Evolutionary conservation across 2,329 filamentous ascomycete species (phyloP).

Genomic region (Neonectria sp.): DNA sequence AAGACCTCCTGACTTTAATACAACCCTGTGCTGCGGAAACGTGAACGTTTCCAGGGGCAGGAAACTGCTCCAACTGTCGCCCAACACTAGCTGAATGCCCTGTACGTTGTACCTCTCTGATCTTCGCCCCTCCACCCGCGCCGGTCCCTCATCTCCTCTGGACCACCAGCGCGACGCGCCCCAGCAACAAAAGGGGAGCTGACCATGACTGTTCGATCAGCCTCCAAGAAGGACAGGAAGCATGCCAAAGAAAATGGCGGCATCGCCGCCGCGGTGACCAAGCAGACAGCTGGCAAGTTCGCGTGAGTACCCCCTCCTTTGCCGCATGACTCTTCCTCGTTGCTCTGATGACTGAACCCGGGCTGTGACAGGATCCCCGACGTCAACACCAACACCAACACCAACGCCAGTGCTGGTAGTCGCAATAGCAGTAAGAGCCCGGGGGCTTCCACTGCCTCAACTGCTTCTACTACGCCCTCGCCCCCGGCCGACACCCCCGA

Average conservation of each 20-base stretch:
- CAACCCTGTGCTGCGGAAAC: constrained; percentile 48
- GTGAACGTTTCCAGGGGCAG: constrained; percentile 49
- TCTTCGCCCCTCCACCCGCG: constrained; percentile 35
- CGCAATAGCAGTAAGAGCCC: constrained; percentile 54
- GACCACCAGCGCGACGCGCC: constrained; percentile 36
- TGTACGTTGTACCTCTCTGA: constrained; percentile 48
- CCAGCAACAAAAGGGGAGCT: constrained; percentile 34
- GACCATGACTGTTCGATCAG: constrained; percentile 51
- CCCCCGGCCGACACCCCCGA: constrained; percentile 62
- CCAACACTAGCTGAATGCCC: constrained; percentile 55
- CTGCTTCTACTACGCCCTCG: constrained; percentile 61
- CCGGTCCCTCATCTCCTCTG: constrained; percentile 28
- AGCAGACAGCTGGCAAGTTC: constrained; percentile 67
- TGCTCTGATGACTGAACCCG: constrained; percentile 32
- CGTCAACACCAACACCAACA: constrained; percentile 49
- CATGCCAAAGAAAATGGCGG: constrained; percentile 68
- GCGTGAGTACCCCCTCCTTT: constrained; percentile 57
- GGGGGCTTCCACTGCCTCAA: constrained; percentile 13
- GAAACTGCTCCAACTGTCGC: constrained; percentile 50
- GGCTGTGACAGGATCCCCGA: constrained; percentile 35
- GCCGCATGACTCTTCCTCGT: constrained; percentile 51
- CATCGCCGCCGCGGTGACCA: constrained; percentile 68
- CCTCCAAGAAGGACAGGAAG: constrained; percentile 68
- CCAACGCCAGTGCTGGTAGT: constrained; percentile 40
- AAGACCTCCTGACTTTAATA: constrained; percentile 25